Evolutionary conservation across 106 monocot species (phyloP).

Genomic region (Dioscorea alata): DNA sequence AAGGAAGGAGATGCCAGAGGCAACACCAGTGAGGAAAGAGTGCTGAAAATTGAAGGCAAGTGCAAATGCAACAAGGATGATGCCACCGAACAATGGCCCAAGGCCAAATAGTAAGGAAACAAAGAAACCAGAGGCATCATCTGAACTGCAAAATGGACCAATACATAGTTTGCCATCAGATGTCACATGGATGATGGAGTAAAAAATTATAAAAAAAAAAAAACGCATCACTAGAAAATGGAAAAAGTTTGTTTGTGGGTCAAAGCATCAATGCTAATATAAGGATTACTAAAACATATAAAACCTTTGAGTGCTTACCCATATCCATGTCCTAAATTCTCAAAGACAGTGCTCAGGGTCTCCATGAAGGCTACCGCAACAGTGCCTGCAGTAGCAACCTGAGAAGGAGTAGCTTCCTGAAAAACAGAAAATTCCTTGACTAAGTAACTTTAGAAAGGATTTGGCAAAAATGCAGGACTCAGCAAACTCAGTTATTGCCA

Average conservation of each 20-base stretch:
- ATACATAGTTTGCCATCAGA: neutral
- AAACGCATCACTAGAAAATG: no score
- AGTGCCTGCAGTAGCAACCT: slow-evolving; percentile 96
- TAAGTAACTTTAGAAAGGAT: neutral
- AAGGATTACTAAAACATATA: neutral
- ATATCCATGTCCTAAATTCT: slow-evolving; percentile 44
- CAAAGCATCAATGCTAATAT: neutral
- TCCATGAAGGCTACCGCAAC: slow-evolving; percentile 98
- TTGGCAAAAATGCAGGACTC: no score
- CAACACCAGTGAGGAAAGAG: slow-evolving; percentile 66
- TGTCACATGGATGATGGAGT: no score
- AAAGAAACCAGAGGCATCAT: slow-evolving; percentile 77
- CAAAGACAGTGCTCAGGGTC: slow-evolving; percentile 70
- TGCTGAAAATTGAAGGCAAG: slow-evolving; percentile 56
- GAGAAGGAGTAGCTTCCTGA: slow-evolving; percentile 92
- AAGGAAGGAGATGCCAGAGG: slow-evolving; percentile 78
- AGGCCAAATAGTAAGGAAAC: slow-evolving; percentile 84
- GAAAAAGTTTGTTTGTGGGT: neutral
- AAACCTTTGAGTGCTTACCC: slow-evolving; percentile 29
- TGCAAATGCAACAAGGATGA: slow-evolving; percentile 56
- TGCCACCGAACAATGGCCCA: slow-evolving; percentile 86
- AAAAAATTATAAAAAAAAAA: no score
- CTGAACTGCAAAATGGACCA: slow-evolving; percentile 50
- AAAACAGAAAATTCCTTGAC: neutral
- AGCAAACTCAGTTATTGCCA: no score